Conservation (phyloP, 306 rosid genomes). For the Prunus kanzakura region DNA sequence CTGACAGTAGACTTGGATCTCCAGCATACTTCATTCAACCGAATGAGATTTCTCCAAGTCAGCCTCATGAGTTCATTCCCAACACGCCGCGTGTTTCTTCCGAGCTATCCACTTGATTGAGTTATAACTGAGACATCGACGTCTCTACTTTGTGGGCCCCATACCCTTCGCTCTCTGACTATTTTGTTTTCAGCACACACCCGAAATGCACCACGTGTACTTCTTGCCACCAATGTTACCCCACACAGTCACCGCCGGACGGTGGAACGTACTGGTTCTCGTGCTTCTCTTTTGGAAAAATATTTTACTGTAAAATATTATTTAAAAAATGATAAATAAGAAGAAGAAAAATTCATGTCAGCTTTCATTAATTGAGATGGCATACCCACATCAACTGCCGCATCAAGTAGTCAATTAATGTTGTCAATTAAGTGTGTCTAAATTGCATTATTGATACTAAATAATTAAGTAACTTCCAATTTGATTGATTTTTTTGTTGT, state of each 20-base stretch:
- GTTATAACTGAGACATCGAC: not conserved
- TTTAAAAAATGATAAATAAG: no score
- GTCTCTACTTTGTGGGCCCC: constrained; percentile 15
- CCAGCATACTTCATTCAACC: not conserved
- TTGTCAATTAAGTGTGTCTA: no score
- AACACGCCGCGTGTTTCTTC: constrained; percentile 24
- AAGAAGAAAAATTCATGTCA: no score
- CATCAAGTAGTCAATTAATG: rapidly evolving
- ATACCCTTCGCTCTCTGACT: not conserved
- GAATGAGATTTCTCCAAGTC: not conserved
- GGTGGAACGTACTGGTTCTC: no score
- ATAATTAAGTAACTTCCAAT: no score
- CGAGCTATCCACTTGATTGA: not conserved
- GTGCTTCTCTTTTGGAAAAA: no score
- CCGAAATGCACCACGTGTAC: not conserved
- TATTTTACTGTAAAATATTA: no score
- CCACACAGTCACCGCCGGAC: not conserved
- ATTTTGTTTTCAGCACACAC: not conserved
- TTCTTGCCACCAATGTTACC: not conserved
- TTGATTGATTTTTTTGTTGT: no score
- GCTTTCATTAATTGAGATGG: no score
- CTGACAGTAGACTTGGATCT: not conserved
- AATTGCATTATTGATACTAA: no score
- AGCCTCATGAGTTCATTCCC: not conserved
- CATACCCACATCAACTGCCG: no score